Evolutionary conservation across 352 stramenopile genomes (phyloP).

Genomic region (Pythium dissimile): DNA sequence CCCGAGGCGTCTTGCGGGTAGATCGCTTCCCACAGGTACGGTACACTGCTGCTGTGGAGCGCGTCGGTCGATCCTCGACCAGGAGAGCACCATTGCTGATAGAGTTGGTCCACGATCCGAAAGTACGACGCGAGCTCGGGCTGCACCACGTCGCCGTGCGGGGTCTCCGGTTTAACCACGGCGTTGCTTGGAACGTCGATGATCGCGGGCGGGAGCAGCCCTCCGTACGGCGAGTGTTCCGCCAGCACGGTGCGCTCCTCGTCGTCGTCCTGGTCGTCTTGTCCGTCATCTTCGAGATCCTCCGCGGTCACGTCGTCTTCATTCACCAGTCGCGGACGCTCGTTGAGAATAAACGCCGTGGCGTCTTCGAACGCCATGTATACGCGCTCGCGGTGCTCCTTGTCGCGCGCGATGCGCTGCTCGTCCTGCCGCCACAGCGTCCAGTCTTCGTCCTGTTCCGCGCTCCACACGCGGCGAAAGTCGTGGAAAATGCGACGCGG

Average conservation of each 20-base stretch:
- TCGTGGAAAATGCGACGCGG: slow-evolving; percentile 39
- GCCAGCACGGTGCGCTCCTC: slow-evolving; percentile 18
- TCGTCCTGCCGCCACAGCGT: slow-evolving; percentile 52
- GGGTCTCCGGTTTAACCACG: slow-evolving; percentile 49
- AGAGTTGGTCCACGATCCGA: slow-evolving; percentile 59
- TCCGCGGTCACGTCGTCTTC: slow-evolving; percentile 61
- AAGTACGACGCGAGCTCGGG: slow-evolving; percentile 65
- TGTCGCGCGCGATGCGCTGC: slow-evolving; percentile 42
- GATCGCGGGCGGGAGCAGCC: slow-evolving; percentile 40
- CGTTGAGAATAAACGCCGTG: slow-evolving; percentile 70
- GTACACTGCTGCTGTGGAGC: background rate
- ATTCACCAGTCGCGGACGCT: slow-evolving; percentile 44
- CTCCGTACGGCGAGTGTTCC: slow-evolving; percentile 42
- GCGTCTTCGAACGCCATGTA: slow-evolving; percentile 76
- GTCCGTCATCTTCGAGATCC: slow-evolving; percentile 65
- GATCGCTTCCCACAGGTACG: slow-evolving; percentile 72
- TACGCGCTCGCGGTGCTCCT: slow-evolving; percentile 42
- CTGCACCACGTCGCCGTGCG: slow-evolving; percentile 65
- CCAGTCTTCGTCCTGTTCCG: slow-evolving; percentile 45
- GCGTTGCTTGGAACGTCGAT: slow-evolving; percentile 59
- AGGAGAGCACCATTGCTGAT: slow-evolving; percentile 24
- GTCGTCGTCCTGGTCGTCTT: slow-evolving; percentile 47
- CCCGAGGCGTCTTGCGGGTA: slow-evolving; percentile 55
- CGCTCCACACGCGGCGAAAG: slow-evolving; percentile 69
- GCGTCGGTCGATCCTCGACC: too few species aligned